Percentiles rank a stretch among this genome's conserved stretches.
These are phyloP conservation scores for Vitis riparia DNA, from an alignment of 164 flowering plant species.

Conservation along the genomic window DNA sequence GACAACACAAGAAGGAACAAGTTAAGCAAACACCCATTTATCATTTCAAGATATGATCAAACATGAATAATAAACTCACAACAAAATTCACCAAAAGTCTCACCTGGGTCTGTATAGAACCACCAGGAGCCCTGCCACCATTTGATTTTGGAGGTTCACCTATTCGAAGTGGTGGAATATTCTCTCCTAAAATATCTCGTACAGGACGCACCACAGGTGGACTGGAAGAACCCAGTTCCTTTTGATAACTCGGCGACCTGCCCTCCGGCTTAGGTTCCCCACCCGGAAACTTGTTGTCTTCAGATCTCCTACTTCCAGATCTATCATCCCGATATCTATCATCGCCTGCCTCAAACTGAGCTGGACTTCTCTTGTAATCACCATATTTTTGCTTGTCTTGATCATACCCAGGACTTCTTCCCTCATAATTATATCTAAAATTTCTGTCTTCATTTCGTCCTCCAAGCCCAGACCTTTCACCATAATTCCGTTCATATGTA, in stretches of 20 bases:
- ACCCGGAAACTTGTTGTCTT: conserved; percentile 14
- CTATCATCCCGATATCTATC: conserved; percentile 45
- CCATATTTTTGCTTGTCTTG: conserved; percentile 31
- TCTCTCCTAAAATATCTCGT: conserved; percentile 30
- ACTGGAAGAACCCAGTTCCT: conserved; percentile 11
- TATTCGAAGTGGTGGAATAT: conserved; percentile 16
- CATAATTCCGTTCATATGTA: conserved; percentile 11
- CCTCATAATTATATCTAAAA: conserved; percentile 27
- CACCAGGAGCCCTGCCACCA: conserved; percentile 21
- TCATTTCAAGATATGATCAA: no score
- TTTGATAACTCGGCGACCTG: conserved; percentile 25
- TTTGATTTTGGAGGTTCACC: conserved; percentile 22
- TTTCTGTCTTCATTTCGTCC: conserved; percentile 16
- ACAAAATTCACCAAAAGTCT: no score
- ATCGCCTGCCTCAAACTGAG: conserved; percentile 55
- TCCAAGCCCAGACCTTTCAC: conserved; percentile 23
- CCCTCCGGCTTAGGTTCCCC: conserved; percentile 19
- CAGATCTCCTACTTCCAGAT: conserved; percentile 25
- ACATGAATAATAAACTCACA: no score
- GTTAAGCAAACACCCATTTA: no score
- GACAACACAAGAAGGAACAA: no score
- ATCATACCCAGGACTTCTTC: conserved; percentile 35
- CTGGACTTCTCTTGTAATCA: conserved; percentile 31
- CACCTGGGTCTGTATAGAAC: conserved; percentile 27
- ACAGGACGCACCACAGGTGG: conserved; percentile 24